A percentile compares a stretch with the other conserved stretches of the same genome.
Evolutionary conservation across 2,329 filamentous ascomycete genomes (phyloP).

Genomic region (Phyllosticta paracitricarpa): DNA sequence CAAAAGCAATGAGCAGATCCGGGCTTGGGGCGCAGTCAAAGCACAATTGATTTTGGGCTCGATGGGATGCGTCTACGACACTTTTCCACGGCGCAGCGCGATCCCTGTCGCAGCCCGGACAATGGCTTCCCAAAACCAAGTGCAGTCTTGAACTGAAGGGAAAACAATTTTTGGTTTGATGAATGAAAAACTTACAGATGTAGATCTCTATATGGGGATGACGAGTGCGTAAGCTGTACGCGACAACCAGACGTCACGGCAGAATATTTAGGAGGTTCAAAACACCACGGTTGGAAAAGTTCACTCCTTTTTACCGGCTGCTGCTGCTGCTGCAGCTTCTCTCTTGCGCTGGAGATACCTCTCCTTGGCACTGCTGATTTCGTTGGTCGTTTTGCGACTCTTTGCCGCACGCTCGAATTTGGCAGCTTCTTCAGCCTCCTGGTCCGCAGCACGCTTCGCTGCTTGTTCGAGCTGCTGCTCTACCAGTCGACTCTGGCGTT

Average conservation of each 20-base stretch:
- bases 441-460: constrained; percentile 60
- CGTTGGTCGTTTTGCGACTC: constrained; percentile 65
- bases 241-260: background rate
- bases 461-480: constrained; percentile 66
- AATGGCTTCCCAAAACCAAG: background rate
- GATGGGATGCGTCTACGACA: constrained; percentile 4
- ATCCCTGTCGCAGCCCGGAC: constrained; percentile 2
- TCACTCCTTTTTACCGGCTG: constrained; percentile 2
- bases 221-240: background rate
- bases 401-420: constrained; percentile 58
- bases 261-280: background rate
- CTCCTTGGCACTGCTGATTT: constrained; percentile 70
- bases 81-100: background rate
- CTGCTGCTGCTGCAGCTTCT: constrained; percentile 51
- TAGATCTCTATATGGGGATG: background rate
- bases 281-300: background rate
- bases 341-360: constrained; percentile 68
- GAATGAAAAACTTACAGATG: background rate
- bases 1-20: constrained; percentile 6
- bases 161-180: background rate
- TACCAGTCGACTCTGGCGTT: constrained; percentile 69
- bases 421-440: constrained; percentile 55
- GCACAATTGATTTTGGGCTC: constrained; percentile 1
- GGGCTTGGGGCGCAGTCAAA: constrained; percentile 1
- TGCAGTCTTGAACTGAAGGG: background rate